A percentile compares a stretch with the other conserved stretches of the same genome.
Evolutionary conservation across 163 green algal species (phyloP).

Genomic region (Smithsoniella earleae): DNA sequence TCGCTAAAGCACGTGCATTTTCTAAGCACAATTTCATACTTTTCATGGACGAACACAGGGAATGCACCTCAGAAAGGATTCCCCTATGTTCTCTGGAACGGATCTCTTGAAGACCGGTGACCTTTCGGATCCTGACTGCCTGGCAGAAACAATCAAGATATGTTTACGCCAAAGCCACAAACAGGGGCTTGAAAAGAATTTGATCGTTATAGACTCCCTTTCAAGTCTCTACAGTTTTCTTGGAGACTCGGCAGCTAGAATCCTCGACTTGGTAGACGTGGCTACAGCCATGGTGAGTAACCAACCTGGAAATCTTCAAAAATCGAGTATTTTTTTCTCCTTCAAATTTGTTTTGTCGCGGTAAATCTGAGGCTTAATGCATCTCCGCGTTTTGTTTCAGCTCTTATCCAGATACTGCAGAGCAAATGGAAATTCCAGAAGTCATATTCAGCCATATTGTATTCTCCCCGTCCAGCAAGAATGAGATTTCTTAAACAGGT

Average conservation of each 20-base stretch:
- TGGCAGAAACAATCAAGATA: background rate
- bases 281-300: background rate
- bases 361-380: too few relatives aligned
- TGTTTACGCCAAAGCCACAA: background rate
- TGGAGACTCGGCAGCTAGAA: background rate
- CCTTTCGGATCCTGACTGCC: background rate
- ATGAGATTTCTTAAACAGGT: too few relatives aligned
- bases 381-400: too few relatives aligned
- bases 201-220: constrained; percentile 3
- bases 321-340: too few relatives aligned
- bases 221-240: background rate
- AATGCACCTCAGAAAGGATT: background rate
- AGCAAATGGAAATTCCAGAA: too few relatives aligned
- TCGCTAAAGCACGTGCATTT: background rate
- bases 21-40: too few relatives aligned
- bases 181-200: background rate
- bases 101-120: background rate
- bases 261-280: background rate
- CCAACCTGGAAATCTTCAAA: background rate
- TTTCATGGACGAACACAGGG: too few relatives aligned
- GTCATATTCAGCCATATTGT: too few relatives aligned
- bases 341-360: too few relatives aligned
- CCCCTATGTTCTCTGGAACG: background rate
- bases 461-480: too few relatives aligned
- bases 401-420: too few relatives aligned